phyloP scores from a whole-genome alignment of 805 yeast genomes.

The Metschnikowia lunata region DNA sequence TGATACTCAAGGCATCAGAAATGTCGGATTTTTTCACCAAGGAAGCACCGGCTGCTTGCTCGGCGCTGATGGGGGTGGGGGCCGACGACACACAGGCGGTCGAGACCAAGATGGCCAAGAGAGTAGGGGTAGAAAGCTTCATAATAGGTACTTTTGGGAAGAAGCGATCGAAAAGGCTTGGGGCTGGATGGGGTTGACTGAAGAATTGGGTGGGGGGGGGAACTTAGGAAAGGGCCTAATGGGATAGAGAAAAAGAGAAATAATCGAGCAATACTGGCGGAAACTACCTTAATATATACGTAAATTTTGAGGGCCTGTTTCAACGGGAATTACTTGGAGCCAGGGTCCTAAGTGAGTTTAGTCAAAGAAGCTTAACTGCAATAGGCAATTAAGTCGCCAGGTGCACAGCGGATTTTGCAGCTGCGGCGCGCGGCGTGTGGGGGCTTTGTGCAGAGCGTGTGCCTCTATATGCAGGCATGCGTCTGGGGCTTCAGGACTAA shows the following conservation, averaged over 20 bases:
- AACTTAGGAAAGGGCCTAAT: too few relatives aligned
- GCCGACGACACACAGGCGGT: conserved; percentile 36
- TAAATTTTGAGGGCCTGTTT: too few relatives aligned
- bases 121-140: conserved; percentile 40
- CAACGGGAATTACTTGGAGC: too few relatives aligned
- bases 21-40: conserved; percentile 35
- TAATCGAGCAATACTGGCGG: not conserved
- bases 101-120: conserved; percentile 38
- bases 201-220: too few relatives aligned
- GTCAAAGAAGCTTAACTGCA: not conserved
- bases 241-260: not conserved
- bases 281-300: not conserved
- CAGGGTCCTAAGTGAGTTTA: too few relatives aligned
- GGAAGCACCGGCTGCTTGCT: conserved; percentile 16
- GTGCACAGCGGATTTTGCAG: conserved; percentile 1
- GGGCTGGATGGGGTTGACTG: too few relatives aligned
- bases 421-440: not conserved
- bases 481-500: too few relatives aligned
- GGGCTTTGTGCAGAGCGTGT: too few relatives aligned
- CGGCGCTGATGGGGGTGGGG: conserved; percentile 17
- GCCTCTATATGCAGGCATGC: too few relatives aligned
- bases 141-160: conserved; percentile 17
- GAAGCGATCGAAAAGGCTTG: too few relatives aligned
- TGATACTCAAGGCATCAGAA: conserved; percentile 29
- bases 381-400: conserved; percentile 3